Evolutionary conservation across 1,284 basidiomycete species (phyloP).

Genomic region (Fomitopsis schrenkii): DNA sequence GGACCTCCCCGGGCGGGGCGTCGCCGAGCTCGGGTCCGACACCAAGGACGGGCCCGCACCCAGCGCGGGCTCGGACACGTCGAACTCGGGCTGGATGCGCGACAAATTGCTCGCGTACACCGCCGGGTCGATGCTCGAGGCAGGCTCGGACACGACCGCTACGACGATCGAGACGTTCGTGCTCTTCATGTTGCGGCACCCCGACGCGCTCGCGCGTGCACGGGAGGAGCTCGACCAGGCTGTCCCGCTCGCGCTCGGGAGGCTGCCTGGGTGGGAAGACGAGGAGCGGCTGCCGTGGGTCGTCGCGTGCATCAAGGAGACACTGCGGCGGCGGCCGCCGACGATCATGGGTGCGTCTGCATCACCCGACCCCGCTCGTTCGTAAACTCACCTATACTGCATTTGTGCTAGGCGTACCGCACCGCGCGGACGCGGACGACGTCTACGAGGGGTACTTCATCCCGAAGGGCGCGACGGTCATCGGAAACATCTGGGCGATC

Average conservation of each 20-base stretch:
- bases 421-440: conserved; percentile 13
- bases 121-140: conserved; percentile 17
- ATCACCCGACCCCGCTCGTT: neutral
- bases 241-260: conserved; percentile 17
- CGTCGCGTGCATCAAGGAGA: conserved; percentile 29
- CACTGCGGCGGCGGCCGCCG: conserved; percentile 21
- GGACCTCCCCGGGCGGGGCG: conserved; percentile 22
- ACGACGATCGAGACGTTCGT: conserved; percentile 24
- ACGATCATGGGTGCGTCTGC: conserved; percentile 17
- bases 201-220: conserved; percentile 28
- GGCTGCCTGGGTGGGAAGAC: conserved; percentile 28
- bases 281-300: conserved; percentile 23
- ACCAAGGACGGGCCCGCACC: too few species aligned
- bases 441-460: conserved; percentile 23
- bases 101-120: conserved; percentile 28
- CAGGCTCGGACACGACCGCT: conserved; percentile 27
- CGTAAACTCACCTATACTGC: too few species aligned
- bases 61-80: neutral
- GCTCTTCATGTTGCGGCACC: conserved; percentile 27
- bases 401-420: conserved; percentile 10
- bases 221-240: conserved; percentile 33
- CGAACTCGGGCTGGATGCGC: conserved; percentile 20
- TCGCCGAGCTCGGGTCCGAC: conserved; percentile 5
- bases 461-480: conserved; percentile 19
- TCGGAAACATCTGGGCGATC: conserved; percentile 16